Evolutionary conservation across 2,329 filamentous ascomycete species (phyloP), one percentile per base, ranked within the genome.

Genomic region (Nothophoma quercina): DNA sequence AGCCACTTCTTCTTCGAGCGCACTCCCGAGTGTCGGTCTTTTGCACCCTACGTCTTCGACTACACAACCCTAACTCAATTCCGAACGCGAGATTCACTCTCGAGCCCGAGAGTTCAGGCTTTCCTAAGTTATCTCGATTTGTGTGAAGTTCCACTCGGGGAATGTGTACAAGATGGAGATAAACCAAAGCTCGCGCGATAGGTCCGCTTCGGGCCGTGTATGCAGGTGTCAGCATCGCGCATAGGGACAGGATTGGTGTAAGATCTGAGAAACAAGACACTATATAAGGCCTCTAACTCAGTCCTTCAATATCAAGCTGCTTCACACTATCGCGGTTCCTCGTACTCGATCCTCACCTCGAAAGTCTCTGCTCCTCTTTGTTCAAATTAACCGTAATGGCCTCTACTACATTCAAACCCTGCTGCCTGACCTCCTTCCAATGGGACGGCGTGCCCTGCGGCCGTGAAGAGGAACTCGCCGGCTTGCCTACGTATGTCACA

Each of bases 401-500:
- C 25, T 46, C 44, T 22, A 30, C 46, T 5, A 32, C 38, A 13
- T 56, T 61, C 18, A 35, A 43, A n/a, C 18, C 58, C n/a, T 67
- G 68, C 47, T 73, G 62, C 46, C 16, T 60, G 13, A 47, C 71
- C 46, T 70, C 69, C 26, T 73, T 70, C 46, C 58, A 67, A 28
- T 73, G 75, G 61, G 46, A 65, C 34, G 75, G 74, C 38, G 63
- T 60, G n/a, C 74, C 74, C 13, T 52, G 56, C 13, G 74, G 75
- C 25, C 64, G 51, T 16, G 69, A 72, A 46, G 41, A 49, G 3
- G 58, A 19, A 7, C 59, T 78, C 35, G 71, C 71, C 21, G 62
- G 66, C 15, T 60, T 72, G 16, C 65, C 72, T 33, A 70, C 73
- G 28, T 77, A 78, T 58, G 58, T 76, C 33, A 68, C 77, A 4